Evolutionary conservation across 306 rosid genomes (phyloP), one percentile per base, ranked within the genome.

Genomic region (Vachellia pachyceras): DNA sequence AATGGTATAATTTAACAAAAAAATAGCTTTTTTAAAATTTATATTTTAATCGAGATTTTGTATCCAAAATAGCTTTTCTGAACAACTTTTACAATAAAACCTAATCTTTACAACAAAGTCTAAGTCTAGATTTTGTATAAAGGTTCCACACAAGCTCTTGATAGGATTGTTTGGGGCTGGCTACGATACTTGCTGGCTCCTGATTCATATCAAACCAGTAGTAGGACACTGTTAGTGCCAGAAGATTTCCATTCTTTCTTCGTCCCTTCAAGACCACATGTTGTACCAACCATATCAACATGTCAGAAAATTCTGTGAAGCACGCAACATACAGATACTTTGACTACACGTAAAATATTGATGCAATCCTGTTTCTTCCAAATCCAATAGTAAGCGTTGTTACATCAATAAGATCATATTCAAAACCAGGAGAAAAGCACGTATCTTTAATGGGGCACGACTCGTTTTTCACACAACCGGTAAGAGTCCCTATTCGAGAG

Each of bases 381-480:
- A 64, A 14, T 46, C 76, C 76, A 46, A 64, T 22, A 33, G 14
- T 13, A 36, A 72, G 70, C 57, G 39, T 6, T 63, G 58, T 70
- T 23, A n/a, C 52, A 72, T 58, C 42, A 35, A 55, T 55, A 9
- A 42, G 75, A 79, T 13, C 52, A 35, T 11, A 61, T 65, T 74
- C 22, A 55, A 72, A 84, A 44, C 40, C 12, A 50, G 18, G 63
- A 22, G 76, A 13, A 71, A 80, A 64, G 39, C 3, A 65, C 10
- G 78, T 41, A 61, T 55, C 42, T 71, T 39, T 70, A 37, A 64
- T n/a, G 22, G 72, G 39, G 13, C 37, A 60, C n/a, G 23, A 17
- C 20, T 25, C 15, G 36, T n/a, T 72, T 57, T 15, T 54, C 44
- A 39, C 45, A 42, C 52, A 10, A 61, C 40, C 14, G 69, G 17